phyloP scores from a whole-genome alignment of 495 filamentous ascomycete genomes.

The Penicillium angulare region DNA sequence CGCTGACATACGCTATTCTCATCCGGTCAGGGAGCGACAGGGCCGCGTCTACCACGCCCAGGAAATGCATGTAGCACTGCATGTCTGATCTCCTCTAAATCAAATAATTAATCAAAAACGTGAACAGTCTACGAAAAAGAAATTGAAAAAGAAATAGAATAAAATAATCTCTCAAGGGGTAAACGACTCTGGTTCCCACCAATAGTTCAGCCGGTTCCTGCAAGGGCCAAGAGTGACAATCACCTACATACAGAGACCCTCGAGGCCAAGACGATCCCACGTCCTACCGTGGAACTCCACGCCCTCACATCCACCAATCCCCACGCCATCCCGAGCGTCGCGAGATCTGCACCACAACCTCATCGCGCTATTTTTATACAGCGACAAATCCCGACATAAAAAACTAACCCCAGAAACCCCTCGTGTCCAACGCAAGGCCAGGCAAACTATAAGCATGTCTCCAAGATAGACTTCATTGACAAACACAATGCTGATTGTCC shows the following conservation, averaged over 20 bases:
- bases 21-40: neutral
- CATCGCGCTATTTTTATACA: neutral
- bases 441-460: neutral
- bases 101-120: neutral
- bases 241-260: too few relatives aligned
- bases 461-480: too few relatives aligned
- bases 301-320: neutral
- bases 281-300: neutral
- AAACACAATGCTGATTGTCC: too few relatives aligned
- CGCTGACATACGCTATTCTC: neutral
- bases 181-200: neutral
- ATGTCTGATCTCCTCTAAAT: neutral
- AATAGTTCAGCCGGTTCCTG: neutral
- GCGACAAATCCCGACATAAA: neutral
- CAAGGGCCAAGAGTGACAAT: too few relatives aligned
- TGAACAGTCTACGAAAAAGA: neutral
- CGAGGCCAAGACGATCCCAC: too few relatives aligned
- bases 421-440: neutral
- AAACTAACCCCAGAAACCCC: neutral
- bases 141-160: neutral
- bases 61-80: neutral
- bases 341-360: neutral
- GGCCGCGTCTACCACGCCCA: neutral
- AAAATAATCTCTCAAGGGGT: neutral
- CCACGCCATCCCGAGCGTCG: neutral